Evolutionary conservation across 1,284 basidiomycete genomes (phyloP).

Genomic region (Mycena sp.): DNA sequence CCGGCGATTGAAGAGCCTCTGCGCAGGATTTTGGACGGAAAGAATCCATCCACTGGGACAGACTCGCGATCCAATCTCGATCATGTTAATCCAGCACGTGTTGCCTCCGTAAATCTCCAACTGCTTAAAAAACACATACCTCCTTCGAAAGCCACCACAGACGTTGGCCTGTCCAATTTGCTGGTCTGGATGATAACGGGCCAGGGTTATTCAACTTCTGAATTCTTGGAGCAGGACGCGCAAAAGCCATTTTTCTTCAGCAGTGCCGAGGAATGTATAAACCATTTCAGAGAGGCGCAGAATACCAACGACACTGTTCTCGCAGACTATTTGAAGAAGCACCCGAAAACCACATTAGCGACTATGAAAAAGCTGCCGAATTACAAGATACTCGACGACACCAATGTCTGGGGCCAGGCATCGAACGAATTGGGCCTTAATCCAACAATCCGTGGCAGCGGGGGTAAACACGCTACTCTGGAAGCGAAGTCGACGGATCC

Average conservation of each 20-base stretch:
- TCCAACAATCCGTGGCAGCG: not conserved
- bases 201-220: not conserved
- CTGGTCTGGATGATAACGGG: slow-evolving; percentile 7
- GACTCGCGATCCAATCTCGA: not conserved
- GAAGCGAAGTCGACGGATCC: not conserved
- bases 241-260: not conserved
- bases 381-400: not conserved
- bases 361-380: not conserved
- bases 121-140: not conserved
- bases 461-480: not conserved
- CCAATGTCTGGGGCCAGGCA: slow-evolving; percentile 9
- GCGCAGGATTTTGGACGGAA: not conserved
- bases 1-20: not conserved
- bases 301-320: not conserved
- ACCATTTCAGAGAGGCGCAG: not conserved
- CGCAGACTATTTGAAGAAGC: not conserved
- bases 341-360: not conserved
- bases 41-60: not conserved
- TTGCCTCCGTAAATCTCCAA: not conserved
- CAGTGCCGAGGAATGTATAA: not conserved
- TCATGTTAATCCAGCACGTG: slow-evolving; percentile 3
- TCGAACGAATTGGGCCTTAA: not conserved
- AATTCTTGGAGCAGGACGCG: not conserved
- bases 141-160: not conserved
- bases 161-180: slow-evolving; percentile 2